A percentile compares a stretch with the other conserved stretches of the same genome.
Conservation (phyloP, 139 green algal genomes). For the Chlamydomonas sp. region DNA sequence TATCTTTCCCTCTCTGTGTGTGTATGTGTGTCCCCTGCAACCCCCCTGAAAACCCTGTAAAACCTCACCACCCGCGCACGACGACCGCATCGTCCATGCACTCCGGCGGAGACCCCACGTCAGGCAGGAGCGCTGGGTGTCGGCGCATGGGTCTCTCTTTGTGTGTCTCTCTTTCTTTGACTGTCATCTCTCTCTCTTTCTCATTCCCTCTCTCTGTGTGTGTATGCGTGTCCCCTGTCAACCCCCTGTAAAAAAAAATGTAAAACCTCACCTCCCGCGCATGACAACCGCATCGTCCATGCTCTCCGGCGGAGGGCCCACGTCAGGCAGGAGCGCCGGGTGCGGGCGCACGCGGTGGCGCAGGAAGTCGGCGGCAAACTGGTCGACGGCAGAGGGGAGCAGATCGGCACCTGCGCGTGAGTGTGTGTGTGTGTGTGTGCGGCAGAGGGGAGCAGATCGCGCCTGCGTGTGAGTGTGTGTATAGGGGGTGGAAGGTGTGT, state of each 20-base stretch:
- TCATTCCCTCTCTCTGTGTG: background rate
- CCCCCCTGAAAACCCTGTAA: too few species aligned
- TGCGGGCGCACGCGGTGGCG: conserved; percentile 21
- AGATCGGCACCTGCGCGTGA: conserved; percentile 19
- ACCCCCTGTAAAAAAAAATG: too few species aligned
- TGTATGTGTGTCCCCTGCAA: background rate
- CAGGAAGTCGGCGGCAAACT: conserved; percentile 30
- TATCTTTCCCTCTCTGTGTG: background rate
- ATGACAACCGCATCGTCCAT: background rate
- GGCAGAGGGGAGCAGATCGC: background rate
- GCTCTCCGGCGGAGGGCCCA: background rate
- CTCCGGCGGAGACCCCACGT: background rate
- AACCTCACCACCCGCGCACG: too few species aligned
- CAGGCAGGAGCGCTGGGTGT: too few species aligned
- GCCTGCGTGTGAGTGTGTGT: conserved; percentile 24
- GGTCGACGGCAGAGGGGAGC: conserved; percentile 21
- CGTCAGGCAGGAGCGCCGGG: conserved; percentile 8
- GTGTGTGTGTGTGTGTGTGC: too few species aligned
- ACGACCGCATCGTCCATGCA: background rate
- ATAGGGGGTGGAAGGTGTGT: too few species aligned
- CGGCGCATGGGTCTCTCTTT: too few species aligned
- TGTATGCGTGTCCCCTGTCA: background rate
- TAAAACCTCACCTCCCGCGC: too few species aligned
- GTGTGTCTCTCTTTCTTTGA: too few species aligned
- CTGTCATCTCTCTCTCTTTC: too few species aligned